Evolutionary conservation across 2,329 filamentous ascomycete species (phyloP).

Genomic region (Fusarium fujikuroi): DNA sequence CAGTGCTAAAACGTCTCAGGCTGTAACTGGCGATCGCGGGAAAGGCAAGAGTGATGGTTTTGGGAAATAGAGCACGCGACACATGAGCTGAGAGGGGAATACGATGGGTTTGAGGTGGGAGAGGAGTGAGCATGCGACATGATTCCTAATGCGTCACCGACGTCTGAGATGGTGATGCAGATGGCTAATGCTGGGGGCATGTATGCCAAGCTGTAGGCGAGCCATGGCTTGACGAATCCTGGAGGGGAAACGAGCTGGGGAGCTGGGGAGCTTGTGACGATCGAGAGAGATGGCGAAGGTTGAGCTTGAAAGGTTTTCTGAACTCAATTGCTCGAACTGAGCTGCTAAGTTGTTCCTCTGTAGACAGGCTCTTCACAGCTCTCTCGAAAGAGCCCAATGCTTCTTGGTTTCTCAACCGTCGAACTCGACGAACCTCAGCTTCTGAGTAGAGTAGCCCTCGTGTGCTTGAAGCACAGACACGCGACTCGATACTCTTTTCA

Average conservation of each 20-base stretch:
- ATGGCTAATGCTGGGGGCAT: conserved; percentile 5
- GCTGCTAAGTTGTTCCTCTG: too few species aligned
- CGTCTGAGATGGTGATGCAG: conserved; percentile 9
- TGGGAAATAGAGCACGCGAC: conserved; percentile 6
- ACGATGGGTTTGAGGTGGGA: background rate
- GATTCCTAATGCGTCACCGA: conserved; percentile 39
- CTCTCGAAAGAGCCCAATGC: background rate
- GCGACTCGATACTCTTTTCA: conserved; percentile 35
- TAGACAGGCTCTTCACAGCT: background rate
- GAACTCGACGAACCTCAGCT: background rate
- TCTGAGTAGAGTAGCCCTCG: background rate
- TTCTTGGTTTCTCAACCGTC: background rate
- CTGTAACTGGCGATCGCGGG: conserved; percentile 17
- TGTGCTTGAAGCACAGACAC: conserved; percentile 10
- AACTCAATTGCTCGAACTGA: background rate
- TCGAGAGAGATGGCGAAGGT: background rate
- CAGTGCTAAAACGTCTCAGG: conserved; percentile 11
- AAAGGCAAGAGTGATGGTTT: background rate
- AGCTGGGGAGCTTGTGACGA: background rate
- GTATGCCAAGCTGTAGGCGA: conserved; percentile 19
- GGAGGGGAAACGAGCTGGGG: background rate
- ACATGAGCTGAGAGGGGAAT: background rate
- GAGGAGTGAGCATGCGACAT: conserved; percentile 32
- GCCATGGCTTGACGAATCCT: background rate
- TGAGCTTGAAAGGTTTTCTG: background rate